phyloP scores from a whole-genome alignment of 768 basidiomycete species.

The Mycena metata region DNA sequence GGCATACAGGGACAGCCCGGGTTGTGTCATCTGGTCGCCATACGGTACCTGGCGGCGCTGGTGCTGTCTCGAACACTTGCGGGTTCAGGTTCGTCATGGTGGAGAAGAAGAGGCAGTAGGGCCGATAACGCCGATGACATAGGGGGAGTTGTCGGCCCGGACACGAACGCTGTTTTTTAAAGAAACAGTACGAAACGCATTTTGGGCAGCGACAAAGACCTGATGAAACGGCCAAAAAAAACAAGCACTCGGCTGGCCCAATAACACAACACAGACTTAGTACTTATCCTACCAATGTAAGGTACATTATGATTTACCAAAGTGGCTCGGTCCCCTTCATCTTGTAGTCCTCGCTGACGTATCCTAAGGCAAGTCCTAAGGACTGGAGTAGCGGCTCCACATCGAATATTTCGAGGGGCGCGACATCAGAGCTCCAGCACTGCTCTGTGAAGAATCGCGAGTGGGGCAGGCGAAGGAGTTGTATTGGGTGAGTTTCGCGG shows the following conservation, averaged over 20 bases:
- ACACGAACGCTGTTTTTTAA: no score
- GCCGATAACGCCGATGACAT: background rate
- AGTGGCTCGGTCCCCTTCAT: no score
- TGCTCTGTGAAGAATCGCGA: constrained; percentile 24
- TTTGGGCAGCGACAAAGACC: no score
- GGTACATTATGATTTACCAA: no score
- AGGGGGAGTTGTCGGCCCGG: no score
- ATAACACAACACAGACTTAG: no score
- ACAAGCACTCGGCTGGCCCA: no score
- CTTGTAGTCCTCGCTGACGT: background rate
- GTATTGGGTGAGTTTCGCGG: background rate
- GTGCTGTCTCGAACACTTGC: constrained; percentile 8
- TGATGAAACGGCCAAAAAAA: no score
- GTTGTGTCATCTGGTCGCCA: constrained; percentile 40
- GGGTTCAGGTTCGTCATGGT: constrained; percentile 23
- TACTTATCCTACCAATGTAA: no score
- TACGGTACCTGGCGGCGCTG: constrained; percentile 14
- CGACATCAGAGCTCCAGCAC: background rate
- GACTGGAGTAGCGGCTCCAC: constrained; percentile 1
- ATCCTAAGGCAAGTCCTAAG: constrained; percentile 15
- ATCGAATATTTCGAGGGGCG: constrained; percentile 19
- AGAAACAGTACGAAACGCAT: no score
- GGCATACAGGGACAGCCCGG: constrained; percentile 40
- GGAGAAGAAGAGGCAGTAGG: background rate
- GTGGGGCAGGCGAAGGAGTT: constrained; percentile 11